Conservation (phyloP, 108 stramenopile genomes). For the Skeletonema menzelii region DNA sequence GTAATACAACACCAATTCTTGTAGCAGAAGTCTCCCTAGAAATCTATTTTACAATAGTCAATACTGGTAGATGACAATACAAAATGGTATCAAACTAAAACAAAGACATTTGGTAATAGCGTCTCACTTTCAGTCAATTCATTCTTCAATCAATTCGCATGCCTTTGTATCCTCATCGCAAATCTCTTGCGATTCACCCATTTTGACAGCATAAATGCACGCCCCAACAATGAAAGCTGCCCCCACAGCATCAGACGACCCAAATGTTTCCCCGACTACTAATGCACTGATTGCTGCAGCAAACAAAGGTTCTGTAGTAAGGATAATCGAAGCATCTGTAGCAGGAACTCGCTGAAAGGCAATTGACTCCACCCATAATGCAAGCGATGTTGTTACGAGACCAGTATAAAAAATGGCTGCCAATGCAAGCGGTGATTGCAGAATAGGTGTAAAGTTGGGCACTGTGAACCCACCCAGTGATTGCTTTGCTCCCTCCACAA, state of each 20-base stretch:
- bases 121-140: neutral
- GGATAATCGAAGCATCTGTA: conserved; percentile 71
- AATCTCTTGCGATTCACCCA: conserved; percentile 41
- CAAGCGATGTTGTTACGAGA: conserved; percentile 65
- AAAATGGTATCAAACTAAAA: neutral
- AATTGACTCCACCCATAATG: conserved; percentile 71
- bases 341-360: conserved; percentile 72
- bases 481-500: conserved; percentile 10
- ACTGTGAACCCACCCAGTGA: conserved; percentile 18
- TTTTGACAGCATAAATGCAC: conserved; percentile 54
- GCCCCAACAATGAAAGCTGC: conserved; percentile 69
- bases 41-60: neutral
- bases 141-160: conserved; percentile 21
- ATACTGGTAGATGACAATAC: neutral
- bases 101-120: neutral
- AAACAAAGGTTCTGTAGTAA: conserved; percentile 76
- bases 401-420: conserved; percentile 70
- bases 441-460: conserved; percentile 62
- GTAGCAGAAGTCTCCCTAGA: neutral
- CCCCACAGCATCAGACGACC: conserved; percentile 62
- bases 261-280: conserved; percentile 72
- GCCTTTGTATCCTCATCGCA: conserved; percentile 29
- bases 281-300: conserved; percentile 61
- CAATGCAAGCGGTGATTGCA: conserved; percentile 56
- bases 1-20: neutral